Evolutionary conservation across 2,329 filamentous ascomycete species (phyloP), one percentile per base, ranked within the genome.

Genomic region (Pseudogymnoascus sp.): DNA sequence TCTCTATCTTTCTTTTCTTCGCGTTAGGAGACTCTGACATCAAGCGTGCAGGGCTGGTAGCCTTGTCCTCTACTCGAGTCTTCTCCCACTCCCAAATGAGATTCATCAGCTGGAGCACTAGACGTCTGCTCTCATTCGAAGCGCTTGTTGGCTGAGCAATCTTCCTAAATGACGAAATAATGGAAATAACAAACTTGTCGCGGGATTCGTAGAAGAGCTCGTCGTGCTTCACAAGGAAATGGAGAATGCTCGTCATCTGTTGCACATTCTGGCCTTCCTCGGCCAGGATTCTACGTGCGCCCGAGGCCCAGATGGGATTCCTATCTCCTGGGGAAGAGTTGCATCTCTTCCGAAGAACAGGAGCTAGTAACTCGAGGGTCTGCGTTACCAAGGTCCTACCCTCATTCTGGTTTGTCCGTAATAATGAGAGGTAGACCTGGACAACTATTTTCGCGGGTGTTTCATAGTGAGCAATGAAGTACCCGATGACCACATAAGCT

Each of bases 401-500:
- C 77, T 99, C 95, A 65, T 96, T 96, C 74, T 97, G 93, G 72
- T 96, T 96, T 1, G 93, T 93, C 75, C 91, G 90, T 23, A 99
- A 78, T 15, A 99, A 81, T 1, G 92, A 92, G 67, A 95, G 87
- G 73, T 99, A 99, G 21, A 99, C 93, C 74, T 97, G 93, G 19
- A 90, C 89, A 3, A 95, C 92, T 63, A 99, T 97, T 82, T 97
- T 99, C 11, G 90, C 83, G 0, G 95, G 96, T 0, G 95, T 97
- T 70, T 99, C 96, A 72, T 96, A 99, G 67, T 96, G 90, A 0
- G 91, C 91, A 70, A 99, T 97, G 78, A 99, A 99, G 76, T 97
- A 99, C 2, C 91, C 92, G 66, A 99, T 96, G 5, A 99, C 86
- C 4, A 97, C 93, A 71, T 99, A 99, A 2, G 95, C 93, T 0